phyloP scores from a whole-genome alignment of 345 rosid species.

The Toxicodendron radicans region DNA sequence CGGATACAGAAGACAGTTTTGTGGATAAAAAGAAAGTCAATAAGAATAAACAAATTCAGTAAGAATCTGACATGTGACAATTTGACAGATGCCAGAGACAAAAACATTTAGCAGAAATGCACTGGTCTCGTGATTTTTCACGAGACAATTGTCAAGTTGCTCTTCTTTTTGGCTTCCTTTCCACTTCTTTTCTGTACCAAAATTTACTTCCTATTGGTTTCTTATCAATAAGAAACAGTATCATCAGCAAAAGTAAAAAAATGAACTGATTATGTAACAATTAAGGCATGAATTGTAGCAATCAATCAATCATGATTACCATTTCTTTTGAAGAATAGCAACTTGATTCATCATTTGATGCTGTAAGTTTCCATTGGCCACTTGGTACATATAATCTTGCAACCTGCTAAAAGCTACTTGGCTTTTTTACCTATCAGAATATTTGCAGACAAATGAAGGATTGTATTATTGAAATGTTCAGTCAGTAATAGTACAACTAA shows the following conservation, averaged over 20 bases:
- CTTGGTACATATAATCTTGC: not conserved
- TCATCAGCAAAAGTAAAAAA: no score
- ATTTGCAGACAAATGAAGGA: not conserved
- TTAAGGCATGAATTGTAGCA: not conserved
- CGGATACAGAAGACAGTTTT: not conserved
- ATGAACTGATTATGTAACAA: not conserved
- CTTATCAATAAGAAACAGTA: not conserved
- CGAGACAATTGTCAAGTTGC: slow-evolving; percentile 5
- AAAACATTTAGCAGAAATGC: not conserved
- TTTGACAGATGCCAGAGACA: not conserved
- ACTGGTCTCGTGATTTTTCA: slow-evolving; percentile 17
- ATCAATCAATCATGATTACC: not conserved
- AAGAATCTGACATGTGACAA: slow-evolving; percentile 17
- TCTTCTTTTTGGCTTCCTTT: not conserved
- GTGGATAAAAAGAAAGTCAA: not conserved
- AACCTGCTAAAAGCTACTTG: not conserved
- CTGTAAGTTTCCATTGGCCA: not conserved
- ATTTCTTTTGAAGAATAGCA: not conserved
- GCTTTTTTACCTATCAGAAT: not conserved
- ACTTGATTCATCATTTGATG: no score
- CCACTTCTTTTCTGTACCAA: not conserved
- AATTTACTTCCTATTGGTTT: not conserved
- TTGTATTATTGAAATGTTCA: not conserved
- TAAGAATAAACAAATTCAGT: not conserved
- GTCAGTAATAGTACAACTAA: not conserved